Base-by-base conservation (phyloP, 306 rosid species). In the Fagus crenata region DNA sequence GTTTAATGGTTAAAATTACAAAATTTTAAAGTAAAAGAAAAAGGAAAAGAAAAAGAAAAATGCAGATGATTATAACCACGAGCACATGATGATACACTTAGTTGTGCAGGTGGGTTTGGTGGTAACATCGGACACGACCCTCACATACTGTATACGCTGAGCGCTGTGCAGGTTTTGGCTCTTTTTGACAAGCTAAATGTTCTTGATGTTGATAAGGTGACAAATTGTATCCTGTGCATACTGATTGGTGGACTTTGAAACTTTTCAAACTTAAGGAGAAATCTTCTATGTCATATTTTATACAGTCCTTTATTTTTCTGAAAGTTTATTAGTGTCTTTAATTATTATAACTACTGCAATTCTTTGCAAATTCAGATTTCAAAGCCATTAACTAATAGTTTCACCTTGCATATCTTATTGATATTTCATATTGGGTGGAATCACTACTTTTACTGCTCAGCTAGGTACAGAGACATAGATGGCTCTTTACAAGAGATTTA, bases 51-150 rank as follows among this genome's bases (percentile, higher is more conserved):
- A 36, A 37, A 37, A 5, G 28, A n/a, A 65, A 65, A 65, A 17
- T 65, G 14, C 2, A 65, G 70, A 39, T 39, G 5, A 37, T 39
- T 36, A 65, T 17, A 17, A 28, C 8, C 2, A 17, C 15, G 70
- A 59, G 73, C 5, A 36, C 70, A 63, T 67, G 61, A 59, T 73
- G 67, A 43, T 43, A 43, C 65, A 35, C n/a, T 75, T 84, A 42
- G 53, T 56, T 49, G 7, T 77, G 75, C 84, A 88, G 99, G 99
- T 80, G 99, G 97, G 31, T 95, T 90, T 81, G 87, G 85, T 39
- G 99, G 99, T 80, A 92, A 92, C 67, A 42, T 92, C 81, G 97
- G 91, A 49, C 99, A 95, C 75, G 96, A 89, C 53, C 97, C 97
- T 0, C 97, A 92, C 70, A 46, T 92, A 60, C 78, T 87, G 59